Evolutionary conservation across 495 filamentous ascomycete genomes (phyloP), one percentile per base, ranked within the genome.

Genomic region (Cercophora newfieldiana): DNA sequence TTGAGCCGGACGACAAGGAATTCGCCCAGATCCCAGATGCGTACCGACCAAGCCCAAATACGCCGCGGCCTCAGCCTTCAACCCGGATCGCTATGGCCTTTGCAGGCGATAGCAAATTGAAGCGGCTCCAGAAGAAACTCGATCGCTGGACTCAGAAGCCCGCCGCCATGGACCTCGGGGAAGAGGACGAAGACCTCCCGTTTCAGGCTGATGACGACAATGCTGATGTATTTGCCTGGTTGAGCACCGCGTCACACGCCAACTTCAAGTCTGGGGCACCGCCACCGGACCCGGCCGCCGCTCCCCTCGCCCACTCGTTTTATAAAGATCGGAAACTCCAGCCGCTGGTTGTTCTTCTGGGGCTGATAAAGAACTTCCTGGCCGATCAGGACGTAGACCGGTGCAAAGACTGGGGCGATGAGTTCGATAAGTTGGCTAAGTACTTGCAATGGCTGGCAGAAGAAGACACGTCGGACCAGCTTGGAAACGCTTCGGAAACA

Each of bases 361-460:
- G 69, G 37, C 70, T 63, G 21, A 54, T 72, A 22, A 37, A 66
- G 51, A 74, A 70, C 56, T 77, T 78, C 47, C 70, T 79, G 16
- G 59, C 65, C 64, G 73, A 78, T 19, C 69, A 75, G 29, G 70
- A 78, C 33, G 59, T 72, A 55, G 71, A 75, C 64, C 75, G 75
- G 18, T 69, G 64, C 33, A 26, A 68, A 12, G 12, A 64, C 29
- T 79, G 74, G 74, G 51, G 66, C 56, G 1, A 10, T 12, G 68
- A 68, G 51, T 69, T 72, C 7, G 50, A 22, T 18, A 67, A 72
- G 31, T 48, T 70, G 0, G 53, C 63, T 2, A 28, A 61, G 24
- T 79, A 78, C 61, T 69, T 77, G 48, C 12, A 63, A 25, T 74
- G 75, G 70, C 71, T 78, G 16, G 59, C 61, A 5, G 16, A 26